Evolutionary conservation across 2,329 filamentous ascomycete genomes (phyloP).

Genomic region (Botrytis fabae): DNA sequence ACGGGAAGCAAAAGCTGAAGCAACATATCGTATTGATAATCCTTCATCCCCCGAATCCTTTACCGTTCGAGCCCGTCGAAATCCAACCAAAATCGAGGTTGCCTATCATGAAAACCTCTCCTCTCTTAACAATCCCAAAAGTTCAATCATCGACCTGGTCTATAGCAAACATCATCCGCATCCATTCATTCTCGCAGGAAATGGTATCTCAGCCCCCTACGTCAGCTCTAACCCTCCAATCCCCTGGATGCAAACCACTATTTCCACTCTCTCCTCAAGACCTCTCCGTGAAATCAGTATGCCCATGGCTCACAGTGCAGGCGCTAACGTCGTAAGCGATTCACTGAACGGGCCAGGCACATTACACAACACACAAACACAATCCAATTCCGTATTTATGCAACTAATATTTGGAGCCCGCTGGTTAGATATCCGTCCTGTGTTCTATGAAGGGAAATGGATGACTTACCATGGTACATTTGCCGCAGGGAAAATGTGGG

Average conservation of each 20-base stretch:
- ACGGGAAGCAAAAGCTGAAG: conserved; percentile 30
- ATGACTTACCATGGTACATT: conserved; percentile 28
- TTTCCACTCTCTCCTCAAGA: conserved; percentile 28
- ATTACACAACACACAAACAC: conserved; percentile 31
- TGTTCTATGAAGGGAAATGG: conserved; percentile 23
- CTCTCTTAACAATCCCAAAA: conserved; percentile 29
- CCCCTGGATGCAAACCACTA: conserved; percentile 32
- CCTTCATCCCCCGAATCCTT: conserved; percentile 27
- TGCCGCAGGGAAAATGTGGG: background rate
- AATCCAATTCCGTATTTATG: conserved; percentile 26
- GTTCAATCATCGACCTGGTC: conserved; percentile 28
- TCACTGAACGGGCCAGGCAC: conserved; percentile 24
- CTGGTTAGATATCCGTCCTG: conserved; percentile 33
- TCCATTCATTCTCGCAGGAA: conserved; percentile 31
- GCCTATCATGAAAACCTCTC: conserved; percentile 29
- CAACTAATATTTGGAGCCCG: conserved; percentile 31
- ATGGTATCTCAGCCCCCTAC: conserved; percentile 25
- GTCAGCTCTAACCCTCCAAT: conserved; percentile 28
- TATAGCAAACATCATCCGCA: conserved; percentile 27
- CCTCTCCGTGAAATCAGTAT: conserved; percentile 31
- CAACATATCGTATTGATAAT: conserved; percentile 29
- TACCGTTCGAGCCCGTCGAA: conserved; percentile 28
- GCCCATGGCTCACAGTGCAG: conserved; percentile 30
- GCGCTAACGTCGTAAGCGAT: conserved; percentile 28
- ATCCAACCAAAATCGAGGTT: conserved; percentile 24